Conservation (phyloP, 345 rosid species). For the Triadica sebifera region DNA sequence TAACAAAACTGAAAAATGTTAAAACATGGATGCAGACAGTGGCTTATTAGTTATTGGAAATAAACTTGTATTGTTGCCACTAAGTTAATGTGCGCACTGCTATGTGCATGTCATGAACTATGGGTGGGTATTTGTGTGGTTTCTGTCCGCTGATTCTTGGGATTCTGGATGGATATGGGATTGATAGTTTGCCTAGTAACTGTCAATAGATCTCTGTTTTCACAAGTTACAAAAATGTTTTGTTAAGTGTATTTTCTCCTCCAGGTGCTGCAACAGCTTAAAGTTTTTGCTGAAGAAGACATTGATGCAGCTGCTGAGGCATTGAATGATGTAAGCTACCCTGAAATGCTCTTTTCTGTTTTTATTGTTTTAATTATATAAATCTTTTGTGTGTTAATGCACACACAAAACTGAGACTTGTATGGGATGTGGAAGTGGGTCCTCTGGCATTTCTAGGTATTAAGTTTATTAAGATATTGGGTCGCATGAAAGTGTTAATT, state of each 20-base stretch:
- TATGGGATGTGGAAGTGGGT: not conserved
- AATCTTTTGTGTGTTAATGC: not conserved
- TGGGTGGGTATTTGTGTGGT: not conserved
- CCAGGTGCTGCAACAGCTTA: constrained; percentile 68
- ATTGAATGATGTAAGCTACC: constrained; percentile 66
- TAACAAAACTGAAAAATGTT: no score
- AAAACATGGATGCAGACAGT: no score
- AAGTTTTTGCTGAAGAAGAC: constrained; percentile 74
- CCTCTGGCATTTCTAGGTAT: no score
- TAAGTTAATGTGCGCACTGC: not conserved
- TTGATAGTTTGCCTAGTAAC: not conserved
- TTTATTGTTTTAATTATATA: not conserved
- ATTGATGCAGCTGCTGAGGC: constrained; percentile 73
- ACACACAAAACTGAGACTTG: not conserved
- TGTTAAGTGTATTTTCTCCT: not conserved
- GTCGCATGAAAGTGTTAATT: not conserved
- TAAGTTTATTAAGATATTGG: not conserved
- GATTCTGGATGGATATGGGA: not conserved
- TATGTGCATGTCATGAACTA: not conserved
- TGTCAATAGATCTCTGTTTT: not conserved
- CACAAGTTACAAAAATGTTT: not conserved
- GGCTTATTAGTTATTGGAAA: no score
- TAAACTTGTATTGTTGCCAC: no score
- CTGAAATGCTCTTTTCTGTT: not conserved
- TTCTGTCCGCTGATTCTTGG: not conserved